Base-by-base conservation (phyloP, 768 basidiomycete genomes). In the Leucogyrophana mollusca region DNA sequence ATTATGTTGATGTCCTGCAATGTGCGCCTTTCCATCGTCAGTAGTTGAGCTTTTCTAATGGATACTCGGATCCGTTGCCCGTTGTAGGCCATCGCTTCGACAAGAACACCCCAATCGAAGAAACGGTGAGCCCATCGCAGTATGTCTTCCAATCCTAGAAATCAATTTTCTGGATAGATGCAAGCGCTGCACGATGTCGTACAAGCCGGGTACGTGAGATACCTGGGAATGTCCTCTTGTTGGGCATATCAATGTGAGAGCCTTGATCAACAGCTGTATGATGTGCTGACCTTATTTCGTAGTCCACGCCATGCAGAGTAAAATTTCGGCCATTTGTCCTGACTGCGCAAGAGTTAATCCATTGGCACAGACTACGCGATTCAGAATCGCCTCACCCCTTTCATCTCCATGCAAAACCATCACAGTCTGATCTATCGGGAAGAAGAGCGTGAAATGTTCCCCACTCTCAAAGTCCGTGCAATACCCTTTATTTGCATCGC, bases 1-100 rank as follows among this genome's bases (percentile, higher is more conserved):
- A 90, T 42, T 87, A 89, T 51, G 73, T 91, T 55, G 90, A 90
- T 56, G 65, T 90, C 2, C 65, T 89, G 7, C 87, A 90, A 68
- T 85, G 84, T 73, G 54, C 50, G 71, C 45, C 21, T 9, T 36
- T 56, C 34, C 39, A 13, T 7, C 13, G 7, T 13, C 43, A 68
- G 67, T 47, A 59, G 65, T n/a, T 50, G 52, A 2, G 49, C n/a
- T 53, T 62, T 61, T 22, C 13, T 30, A 7, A 6, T 13, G 27
- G 13, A 13, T 73, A 71, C 44, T 61, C 73, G 46, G 73, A 73
- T 52, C 46, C 71, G 1, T 56, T 70, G 9, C 71, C 13, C 27
- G 27, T 13, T 30, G 42, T 46, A 45, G 62, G 68, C 30, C 66
- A 68, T 46, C 57, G 65, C 17, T 68, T 65, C 44, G 68, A 69